phyloP scores from a whole-genome alignment of 345 rosid species.

The Erysimum cheiranthoides region DNA sequence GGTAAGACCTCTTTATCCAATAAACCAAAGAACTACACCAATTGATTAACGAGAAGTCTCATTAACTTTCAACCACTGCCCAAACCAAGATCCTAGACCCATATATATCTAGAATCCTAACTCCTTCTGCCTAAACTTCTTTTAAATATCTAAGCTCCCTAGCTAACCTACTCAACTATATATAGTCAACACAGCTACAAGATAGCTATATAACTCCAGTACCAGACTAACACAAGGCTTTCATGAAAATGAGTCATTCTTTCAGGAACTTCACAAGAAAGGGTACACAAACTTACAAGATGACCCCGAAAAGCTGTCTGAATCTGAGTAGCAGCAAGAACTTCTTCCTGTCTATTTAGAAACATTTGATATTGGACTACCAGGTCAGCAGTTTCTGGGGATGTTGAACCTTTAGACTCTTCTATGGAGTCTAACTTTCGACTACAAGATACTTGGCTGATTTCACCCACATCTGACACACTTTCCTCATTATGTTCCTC shows the following conservation, averaged over 20 bases:
- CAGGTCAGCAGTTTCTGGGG: slow-evolving; percentile 39
- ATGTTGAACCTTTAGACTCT: slow-evolving; percentile 38
- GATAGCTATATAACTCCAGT: background rate
- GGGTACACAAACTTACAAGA: slow-evolving; percentile 62
- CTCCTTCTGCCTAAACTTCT: background rate
- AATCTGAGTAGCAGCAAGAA: slow-evolving; percentile 61
- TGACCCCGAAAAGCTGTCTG: slow-evolving; percentile 77
- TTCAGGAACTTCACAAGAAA: slow-evolving; percentile 1
- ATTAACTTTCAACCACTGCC: background rate
- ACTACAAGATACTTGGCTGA: slow-evolving; percentile 50
- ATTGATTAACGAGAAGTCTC: slow-evolving; percentile 9
- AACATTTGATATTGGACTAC: slow-evolving; percentile 39
- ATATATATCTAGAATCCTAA: background rate
- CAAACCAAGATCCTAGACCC: background rate
- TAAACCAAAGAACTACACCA: background rate
- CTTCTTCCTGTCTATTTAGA: slow-evolving; percentile 35
- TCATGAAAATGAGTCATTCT: background rate
- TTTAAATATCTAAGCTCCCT: background rate
- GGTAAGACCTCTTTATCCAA: background rate
- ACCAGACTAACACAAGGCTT: slow-evolving; percentile 8
- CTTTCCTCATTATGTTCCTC: slow-evolving; percentile 50
- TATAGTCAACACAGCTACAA: background rate
- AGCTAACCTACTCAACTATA: slow-evolving; percentile 18
- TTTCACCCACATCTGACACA: slow-evolving; percentile 62
- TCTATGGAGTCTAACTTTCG: slow-evolving; percentile 44